These are phyloP conservation scores for Apiotrichum mycotoxinovorans DNA, from an alignment of 1,284 basidiomycete genomes.

Conservation along the genomic window DNA sequence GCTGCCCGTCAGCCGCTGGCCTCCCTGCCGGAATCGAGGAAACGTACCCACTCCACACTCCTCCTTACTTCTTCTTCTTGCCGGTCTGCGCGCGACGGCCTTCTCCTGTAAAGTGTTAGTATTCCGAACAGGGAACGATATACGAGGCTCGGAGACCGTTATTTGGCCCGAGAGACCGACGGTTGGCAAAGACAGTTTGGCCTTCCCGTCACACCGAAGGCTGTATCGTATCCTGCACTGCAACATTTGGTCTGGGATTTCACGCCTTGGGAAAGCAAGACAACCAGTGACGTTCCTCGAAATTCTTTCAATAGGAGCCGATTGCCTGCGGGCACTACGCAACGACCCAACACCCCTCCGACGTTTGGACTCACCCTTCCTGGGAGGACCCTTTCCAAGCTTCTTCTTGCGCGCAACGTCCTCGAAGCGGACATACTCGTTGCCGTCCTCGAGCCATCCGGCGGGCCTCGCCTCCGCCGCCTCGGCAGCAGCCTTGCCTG, in stretches of 20 bases:
- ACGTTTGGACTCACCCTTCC: constrained; percentile 42
- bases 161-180: too few species aligned
- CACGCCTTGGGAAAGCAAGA: too few species aligned
- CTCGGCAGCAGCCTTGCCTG: not conserved
- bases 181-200: too few species aligned
- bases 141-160: too few species aligned
- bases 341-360: too few species aligned
- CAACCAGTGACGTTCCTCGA: too few species aligned
- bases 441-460: constrained; percentile 37
- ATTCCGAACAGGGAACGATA: not conserved
- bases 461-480: too few species aligned
- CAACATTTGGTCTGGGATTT: too few species aligned
- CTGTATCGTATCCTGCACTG: too few species aligned
- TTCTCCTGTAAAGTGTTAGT: constrained; percentile 12
- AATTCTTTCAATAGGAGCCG: too few species aligned
- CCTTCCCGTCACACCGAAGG: too few species aligned
- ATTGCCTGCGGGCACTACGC: too few species aligned
- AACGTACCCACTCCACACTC: not conserved
- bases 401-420: constrained; percentile 30
- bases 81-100: constrained; percentile 13
- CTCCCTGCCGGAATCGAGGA: not conserved
- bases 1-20: not conserved
- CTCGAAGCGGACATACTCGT: constrained; percentile 30
- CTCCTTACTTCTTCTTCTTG: constrained; percentile 15
- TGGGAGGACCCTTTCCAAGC: constrained; percentile 43